A percentile compares a stretch with the other conserved stretches of the same genome.
Conservation (phyloP, 2,329 filamentous ascomycete genomes). For the Calonectria henricotiae region DNA sequence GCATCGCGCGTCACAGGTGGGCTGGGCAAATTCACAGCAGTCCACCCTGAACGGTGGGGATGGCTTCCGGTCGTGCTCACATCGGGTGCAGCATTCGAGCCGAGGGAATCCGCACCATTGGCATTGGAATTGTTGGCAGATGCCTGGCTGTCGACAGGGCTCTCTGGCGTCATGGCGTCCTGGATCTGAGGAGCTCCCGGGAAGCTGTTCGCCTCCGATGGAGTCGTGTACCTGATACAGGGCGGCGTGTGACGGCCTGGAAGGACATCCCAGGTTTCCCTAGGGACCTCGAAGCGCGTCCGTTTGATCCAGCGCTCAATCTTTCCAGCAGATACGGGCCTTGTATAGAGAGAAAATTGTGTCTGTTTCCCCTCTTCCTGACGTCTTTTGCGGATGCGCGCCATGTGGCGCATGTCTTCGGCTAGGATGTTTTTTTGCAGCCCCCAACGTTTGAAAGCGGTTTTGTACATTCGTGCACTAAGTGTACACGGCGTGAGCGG, state of each 20-base stretch:
- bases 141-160: background rate
- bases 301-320: constrained; percentile 8
- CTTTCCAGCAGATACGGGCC: background rate
- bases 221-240: background rate
- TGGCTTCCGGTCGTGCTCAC: background rate
- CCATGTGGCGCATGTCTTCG: constrained; percentile 18
- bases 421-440: constrained; percentile 4
- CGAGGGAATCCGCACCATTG: background rate
- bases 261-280: background rate
- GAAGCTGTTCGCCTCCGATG: background rate
- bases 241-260: constrained; percentile 1
- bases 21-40: constrained; percentile 8
- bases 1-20: background rate
- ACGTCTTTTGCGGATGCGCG: constrained; percentile 17
- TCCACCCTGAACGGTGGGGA: background rate
- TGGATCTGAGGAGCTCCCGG: background rate
- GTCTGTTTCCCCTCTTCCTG: constrained; percentile 3
- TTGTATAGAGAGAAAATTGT: background rate
- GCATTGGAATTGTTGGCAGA: background rate
- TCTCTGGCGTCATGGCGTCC: background rate
- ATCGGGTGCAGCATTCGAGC: background rate
- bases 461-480: constrained; percentile 9
- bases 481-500: background rate
- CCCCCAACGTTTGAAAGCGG: constrained; percentile 14
- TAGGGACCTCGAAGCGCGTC: background rate